phyloP scores from a whole-genome alignment of 169 alveolate genomes.

The Plasmodium sp. region DNA sequence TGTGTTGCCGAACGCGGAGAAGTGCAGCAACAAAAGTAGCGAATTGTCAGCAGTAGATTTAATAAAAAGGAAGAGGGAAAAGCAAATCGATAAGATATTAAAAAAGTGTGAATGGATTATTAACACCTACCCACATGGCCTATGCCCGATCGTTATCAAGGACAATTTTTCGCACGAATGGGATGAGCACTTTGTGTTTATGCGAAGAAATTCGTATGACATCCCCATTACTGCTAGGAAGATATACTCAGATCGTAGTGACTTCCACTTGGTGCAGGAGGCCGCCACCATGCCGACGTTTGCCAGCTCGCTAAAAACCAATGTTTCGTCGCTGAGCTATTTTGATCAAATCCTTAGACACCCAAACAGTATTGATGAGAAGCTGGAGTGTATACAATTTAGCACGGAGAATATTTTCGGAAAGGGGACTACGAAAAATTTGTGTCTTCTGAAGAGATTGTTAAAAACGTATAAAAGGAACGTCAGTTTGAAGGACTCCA shows the following conservation, averaged over 20 bases:
- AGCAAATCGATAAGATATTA: conserved; percentile 64
- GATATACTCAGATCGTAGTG: conserved; percentile 69
- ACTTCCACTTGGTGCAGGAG: conserved; percentile 49
- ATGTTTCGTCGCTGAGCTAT: conserved; percentile 60
- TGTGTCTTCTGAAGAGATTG: conserved; percentile 57
- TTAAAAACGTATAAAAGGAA: conserved; percentile 66
- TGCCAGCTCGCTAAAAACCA: conserved; percentile 30
- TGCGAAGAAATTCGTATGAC: conserved; percentile 72
- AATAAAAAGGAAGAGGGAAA: conserved; percentile 58
- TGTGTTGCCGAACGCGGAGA: conserved; percentile 15
- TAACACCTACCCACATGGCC: conserved; percentile 65
- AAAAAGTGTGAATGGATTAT: conserved; percentile 75
- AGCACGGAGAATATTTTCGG: conserved; percentile 72
- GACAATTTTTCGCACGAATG: conserved; percentile 52
- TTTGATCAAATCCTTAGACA: conserved; percentile 49
- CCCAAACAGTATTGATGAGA: conserved; percentile 45
- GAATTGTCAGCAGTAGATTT: conserved; percentile 29
- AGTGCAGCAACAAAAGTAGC: conserved; percentile 23
- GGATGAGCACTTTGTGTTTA: conserved; percentile 77
- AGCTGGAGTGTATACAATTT: conserved; percentile 57
- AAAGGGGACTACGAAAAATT: conserved; percentile 46
- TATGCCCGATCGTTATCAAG: conserved; percentile 34
- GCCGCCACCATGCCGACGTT: conserved; percentile 71
- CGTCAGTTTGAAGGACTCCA: conserved; percentile 8
- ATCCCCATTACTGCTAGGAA: conserved; percentile 70